These are phyloP conservation scores for Asterophora parasitica DNA, from an alignment of 768 basidiomycete genomes.

Conservation along the genomic window DNA sequence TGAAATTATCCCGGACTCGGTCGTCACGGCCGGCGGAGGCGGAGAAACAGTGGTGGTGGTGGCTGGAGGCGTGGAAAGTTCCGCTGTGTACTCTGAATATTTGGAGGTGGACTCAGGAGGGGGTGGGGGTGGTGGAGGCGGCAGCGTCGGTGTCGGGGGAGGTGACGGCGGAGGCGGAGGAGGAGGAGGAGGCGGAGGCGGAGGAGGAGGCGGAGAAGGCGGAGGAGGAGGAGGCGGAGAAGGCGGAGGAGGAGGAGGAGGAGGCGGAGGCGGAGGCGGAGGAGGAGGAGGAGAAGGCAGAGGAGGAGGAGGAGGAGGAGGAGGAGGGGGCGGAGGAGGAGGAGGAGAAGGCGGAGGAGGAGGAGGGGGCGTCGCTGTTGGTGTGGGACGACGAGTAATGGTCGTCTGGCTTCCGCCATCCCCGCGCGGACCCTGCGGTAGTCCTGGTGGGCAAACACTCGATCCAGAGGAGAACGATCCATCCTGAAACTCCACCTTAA, in stretches of 20 bases:
- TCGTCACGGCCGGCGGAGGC: not conserved
- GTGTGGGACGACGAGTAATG: not conserved
- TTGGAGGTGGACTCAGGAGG: no score
- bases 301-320: no score
- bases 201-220: not conserved
- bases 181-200: no score
- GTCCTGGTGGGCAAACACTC: constrained; percentile 2
- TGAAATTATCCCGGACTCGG: not conserved
- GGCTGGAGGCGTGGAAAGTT: not conserved
- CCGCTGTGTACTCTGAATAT: no score
- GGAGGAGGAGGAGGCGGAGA: not conserved
- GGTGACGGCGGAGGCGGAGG: no score
- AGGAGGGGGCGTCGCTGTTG: not conserved
- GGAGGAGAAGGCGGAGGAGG: not conserved
- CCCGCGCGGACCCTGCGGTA: constrained; percentile 2
- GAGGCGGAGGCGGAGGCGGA: not conserved
- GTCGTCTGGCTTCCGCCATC: not conserved
- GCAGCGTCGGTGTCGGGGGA: no score
- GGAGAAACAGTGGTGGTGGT: not conserved
- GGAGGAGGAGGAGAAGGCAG: no score
- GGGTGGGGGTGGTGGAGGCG: no score
- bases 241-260: not conserved
- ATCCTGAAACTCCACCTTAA: not conserved
- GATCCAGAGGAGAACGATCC: constrained; percentile 12
- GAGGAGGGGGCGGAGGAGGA: not conserved